Percentiles rank a stretch among this genome's conserved stretches.
Conservation (phyloP, 1,139 yeast genomes). For the Diutina siamensis region DNA sequence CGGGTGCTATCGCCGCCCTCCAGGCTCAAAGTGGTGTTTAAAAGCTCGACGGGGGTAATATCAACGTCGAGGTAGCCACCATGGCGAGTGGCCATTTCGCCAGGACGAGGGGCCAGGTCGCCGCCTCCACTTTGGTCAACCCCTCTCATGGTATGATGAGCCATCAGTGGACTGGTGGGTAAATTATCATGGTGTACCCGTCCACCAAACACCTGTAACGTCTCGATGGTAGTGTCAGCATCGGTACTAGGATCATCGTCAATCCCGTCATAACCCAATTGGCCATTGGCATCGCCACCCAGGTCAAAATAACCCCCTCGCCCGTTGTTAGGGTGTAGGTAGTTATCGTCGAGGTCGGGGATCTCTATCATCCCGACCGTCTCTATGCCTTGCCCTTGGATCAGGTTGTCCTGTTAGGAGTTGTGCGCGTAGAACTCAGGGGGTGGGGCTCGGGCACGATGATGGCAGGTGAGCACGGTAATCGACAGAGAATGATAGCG, state of each 20-base stretch:
- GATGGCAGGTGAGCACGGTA: no score
- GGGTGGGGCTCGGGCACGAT: not conserved
- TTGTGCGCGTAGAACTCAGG: not conserved
- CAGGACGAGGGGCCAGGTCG: not conserved
- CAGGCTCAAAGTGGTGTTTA: not conserved
- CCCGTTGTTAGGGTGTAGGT: not conserved
- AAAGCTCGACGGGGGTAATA: conserved; percentile 1
- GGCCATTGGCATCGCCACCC: not conserved
- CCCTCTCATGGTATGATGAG: not conserved
- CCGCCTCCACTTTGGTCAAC: no score
- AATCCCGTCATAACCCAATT: not conserved
- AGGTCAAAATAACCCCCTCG: not conserved
- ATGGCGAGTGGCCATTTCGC: no score
- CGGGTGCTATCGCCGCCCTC: not conserved
- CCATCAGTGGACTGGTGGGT: conserved; percentile 3
- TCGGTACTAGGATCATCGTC: not conserved
- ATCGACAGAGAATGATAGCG: no score
- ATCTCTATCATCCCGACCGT: conserved; percentile 4
- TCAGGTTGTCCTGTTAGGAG: no score
- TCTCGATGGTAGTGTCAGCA: not conserved
- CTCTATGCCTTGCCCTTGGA: not conserved
- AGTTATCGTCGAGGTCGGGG: conserved; percentile 3
- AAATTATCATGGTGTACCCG: not conserved
- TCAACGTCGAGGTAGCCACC: conserved; percentile 1
- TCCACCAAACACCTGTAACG: not conserved